A percentile compares a stretch with the other conserved stretches of the same genome.
Evolutionary conservation across 2,329 filamentous ascomycete species (phyloP).

Genomic region (Diaporthe vexans): DNA sequence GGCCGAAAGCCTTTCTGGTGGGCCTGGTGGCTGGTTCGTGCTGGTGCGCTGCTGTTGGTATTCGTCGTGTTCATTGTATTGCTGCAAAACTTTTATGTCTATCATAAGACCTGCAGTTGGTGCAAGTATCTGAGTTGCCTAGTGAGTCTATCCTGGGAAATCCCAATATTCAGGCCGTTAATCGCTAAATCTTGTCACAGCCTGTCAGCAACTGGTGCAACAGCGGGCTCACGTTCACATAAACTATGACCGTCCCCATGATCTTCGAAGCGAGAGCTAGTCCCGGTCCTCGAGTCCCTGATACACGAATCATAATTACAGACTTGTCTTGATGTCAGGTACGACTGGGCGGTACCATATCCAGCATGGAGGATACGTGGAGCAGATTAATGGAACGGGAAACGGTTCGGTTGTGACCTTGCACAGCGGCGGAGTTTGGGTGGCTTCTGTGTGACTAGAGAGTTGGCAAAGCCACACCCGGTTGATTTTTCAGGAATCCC

Average conservation of each 20-base stretch:
- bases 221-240: conserved; percentile 49
- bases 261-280: conserved; percentile 45
- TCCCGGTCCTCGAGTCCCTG: conserved; percentile 9
- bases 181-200: conserved; percentile 54
- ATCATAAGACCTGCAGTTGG: conserved; percentile 84
- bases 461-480: background rate
- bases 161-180: background rate
- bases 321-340: conserved; percentile 5
- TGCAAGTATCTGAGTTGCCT: conserved; percentile 96
- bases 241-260: conserved; percentile 43
- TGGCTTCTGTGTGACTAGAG: conserved; percentile 13
- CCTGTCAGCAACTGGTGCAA: conserved; percentile 79
- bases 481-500: background rate
- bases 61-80: conserved; percentile 89
- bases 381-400: background rate
- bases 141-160: conserved; percentile 68
- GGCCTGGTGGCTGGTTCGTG: conserved; percentile 94
- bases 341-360: background rate
- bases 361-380: background rate
- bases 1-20: conserved; percentile 95
- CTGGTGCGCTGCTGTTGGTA: conserved; percentile 82
- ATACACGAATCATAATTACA: background rate
- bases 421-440: conserved; percentile 46
- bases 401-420: conserved; percentile 26
- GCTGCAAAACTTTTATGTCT: conserved; percentile 91